phyloP scores from a whole-genome alignment of 1,284 basidiomycete species.

The Xerocomus nothofagi region DNA sequence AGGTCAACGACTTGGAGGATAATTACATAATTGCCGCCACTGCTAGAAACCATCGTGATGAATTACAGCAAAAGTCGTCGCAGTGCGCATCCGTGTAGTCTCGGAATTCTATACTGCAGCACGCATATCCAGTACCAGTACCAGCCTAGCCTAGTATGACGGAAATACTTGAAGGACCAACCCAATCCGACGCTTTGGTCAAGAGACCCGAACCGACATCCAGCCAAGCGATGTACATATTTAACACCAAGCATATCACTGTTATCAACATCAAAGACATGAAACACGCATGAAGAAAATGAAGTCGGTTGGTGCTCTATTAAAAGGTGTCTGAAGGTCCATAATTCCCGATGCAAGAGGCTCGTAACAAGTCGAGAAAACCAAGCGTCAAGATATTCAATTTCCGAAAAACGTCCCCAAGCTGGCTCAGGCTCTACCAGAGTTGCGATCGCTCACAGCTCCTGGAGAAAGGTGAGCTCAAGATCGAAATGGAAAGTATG shows the following conservation, averaged over 20 bases:
- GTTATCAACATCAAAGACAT: conserved; percentile 5
- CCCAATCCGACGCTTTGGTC: no score
- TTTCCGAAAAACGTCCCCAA: conserved; percentile 2
- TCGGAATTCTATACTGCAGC: no score
- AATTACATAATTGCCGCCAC: conserved; percentile 19
- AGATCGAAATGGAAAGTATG: not conserved
- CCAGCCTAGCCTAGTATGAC: no score
- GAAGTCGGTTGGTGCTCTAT: conserved; percentile 19
- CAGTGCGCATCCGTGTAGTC: no score
- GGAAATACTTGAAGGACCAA: no score
- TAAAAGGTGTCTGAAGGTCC: conserved; percentile 18
- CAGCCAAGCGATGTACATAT: not conserved
- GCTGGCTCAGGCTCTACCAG: not conserved
- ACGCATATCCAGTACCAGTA: no score
- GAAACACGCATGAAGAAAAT: not conserved
- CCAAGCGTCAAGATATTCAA: conserved; percentile 3
- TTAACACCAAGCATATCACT: conserved; percentile 8
- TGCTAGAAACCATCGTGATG: no score
- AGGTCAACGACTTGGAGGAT: not conserved
- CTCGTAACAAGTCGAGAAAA: conserved; percentile 2
- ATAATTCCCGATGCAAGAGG: conserved; percentile 17
- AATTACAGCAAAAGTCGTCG: no score
- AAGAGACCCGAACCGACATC: no score
- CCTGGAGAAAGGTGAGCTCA: conserved; percentile 22
- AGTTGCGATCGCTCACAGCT: conserved; percentile 26